These are phyloP conservation scores for Chlorella ohadii DNA, from an alignment of 139 green algal species.

Conservation along the genomic window DNA sequence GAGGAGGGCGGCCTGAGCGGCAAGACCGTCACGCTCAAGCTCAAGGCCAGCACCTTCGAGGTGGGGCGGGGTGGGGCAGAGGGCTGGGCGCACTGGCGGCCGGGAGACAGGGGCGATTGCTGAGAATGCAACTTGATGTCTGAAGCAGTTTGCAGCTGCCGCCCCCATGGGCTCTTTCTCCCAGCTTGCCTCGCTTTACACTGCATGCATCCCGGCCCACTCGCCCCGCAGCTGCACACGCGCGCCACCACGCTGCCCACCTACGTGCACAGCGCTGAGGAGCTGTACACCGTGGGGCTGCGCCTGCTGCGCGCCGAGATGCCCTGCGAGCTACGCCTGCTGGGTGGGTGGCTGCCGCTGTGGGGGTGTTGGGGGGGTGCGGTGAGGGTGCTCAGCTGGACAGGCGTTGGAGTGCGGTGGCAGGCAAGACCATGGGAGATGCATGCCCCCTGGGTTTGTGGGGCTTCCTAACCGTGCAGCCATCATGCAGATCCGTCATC, in stretches of 20 bases:
- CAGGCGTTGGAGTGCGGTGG: too few relatives aligned
- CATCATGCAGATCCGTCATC: too few relatives aligned
- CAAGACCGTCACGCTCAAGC: conserved; percentile 86
- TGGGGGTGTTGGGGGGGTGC: background rate
- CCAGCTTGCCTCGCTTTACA: too few relatives aligned
- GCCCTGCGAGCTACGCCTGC: conserved; percentile 80
- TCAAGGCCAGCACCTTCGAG: conserved; percentile 82
- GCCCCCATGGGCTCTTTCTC: too few relatives aligned
- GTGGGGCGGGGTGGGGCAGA: conserved; percentile 25
- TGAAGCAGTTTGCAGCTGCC: background rate
- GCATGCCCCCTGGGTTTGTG: too few relatives aligned
- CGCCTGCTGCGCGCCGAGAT: conserved; percentile 78
- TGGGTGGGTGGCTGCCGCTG: conserved; percentile 54
- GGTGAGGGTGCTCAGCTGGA: too few relatives aligned
- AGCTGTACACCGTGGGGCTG: conserved; percentile 67
- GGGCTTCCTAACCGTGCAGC: too few relatives aligned
- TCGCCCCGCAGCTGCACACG: conserved; percentile 60
- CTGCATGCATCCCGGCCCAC: too few relatives aligned
- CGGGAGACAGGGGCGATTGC: too few relatives aligned
- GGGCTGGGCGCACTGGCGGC: background rate
- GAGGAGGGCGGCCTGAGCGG: conserved; percentile 69
- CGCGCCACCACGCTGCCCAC: conserved; percentile 68
- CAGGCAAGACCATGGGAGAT: too few relatives aligned
- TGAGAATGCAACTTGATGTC: too few relatives aligned
- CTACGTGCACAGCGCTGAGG: conserved; percentile 55